Base-by-base conservation (phyloP, 1,139 yeast species). In the Debaryomyces udenii region DNA sequence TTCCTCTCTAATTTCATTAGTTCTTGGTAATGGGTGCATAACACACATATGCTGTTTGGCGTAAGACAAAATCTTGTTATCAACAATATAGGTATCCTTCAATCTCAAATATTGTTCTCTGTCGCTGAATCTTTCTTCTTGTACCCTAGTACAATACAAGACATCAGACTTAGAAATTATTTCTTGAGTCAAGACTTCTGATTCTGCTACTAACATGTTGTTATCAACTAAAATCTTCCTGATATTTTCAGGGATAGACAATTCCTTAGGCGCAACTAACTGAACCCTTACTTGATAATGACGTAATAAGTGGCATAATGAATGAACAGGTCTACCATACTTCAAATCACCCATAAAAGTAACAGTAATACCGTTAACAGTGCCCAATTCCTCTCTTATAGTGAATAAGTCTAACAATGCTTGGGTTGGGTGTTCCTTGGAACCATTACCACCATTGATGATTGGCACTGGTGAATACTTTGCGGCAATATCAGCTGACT, bases 291-390 rank as follows among this genome's bases (percentile, higher is more conserved):
- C 98, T 61, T 89, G 93, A 74, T 93, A 94, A 66, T 86, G 94
- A 62, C 85, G 84, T 63, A 94, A 80, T 64, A 94, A 76, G 65
- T 89, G 86, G 65, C 94, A 88, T 64, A 94, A 80, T 11, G 99
- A 93, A 71, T 94, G 99, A 39, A 94, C 98, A 51, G 99, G 96
- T 74, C 99, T 86, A 45, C 99, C 99, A 61, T 89, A 88, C 67
- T 89, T 89, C 78, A 94, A 80, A 64, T 94, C 99, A 61, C 99
- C 99, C 96, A 94, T 91, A 67, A 94, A 94, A 6, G 99, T 94
- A 51, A 94, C 94, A 35, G 96, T 90, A 60, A 94, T 86, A 62
- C 98, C 98, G 63, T 94, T 94, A 39, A 94, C 98, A 45, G 98
- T 89, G 64, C 99, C 99, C 53, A 94, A 78, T 71, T 94, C 99